Conservation (phyloP, 208 protist species). For the Phytomonas francai region DNA sequence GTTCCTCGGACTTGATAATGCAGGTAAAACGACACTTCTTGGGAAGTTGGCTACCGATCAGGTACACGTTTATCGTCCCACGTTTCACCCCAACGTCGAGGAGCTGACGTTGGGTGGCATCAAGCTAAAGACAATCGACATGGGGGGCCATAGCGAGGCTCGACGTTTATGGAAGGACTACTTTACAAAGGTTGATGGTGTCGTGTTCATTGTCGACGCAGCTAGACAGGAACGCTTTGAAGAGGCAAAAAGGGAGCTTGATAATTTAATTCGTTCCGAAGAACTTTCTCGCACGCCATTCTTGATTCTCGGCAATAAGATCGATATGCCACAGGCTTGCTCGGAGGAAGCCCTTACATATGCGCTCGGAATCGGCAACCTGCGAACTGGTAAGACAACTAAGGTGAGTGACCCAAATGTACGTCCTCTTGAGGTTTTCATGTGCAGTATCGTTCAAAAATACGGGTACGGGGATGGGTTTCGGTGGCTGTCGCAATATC, state of each 20-base stretch:
- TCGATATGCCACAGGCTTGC: conserved; percentile 93
- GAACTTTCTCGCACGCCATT: conserved; percentile 96
- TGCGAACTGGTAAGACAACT: conserved; percentile 93
- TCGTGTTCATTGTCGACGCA: conserved; percentile 99
- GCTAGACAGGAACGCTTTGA: conserved; percentile 93
- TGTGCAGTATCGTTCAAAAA: conserved; percentile 98
- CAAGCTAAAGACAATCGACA: conserved; percentile 98
- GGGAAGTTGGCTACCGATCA: conserved; percentile 90
- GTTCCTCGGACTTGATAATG: conserved; percentile 99
- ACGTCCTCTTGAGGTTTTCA: conserved; percentile 98
- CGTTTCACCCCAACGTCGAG: conserved; percentile 92
- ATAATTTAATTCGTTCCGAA: conserved; percentile 93
- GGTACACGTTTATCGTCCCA: conserved; percentile 84
- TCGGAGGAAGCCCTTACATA: conserved; percentile 92
- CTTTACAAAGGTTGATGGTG: conserved; percentile 97
- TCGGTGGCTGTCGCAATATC: conserved; percentile 93
- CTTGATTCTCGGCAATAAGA: conserved; percentile 99
- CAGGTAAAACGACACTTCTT: conserved; percentile 99
- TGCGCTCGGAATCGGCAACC: conserved; percentile 86
- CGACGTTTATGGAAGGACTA: conserved; percentile 98
- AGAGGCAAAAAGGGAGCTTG: conserved; percentile 95
- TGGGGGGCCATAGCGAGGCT: conserved; percentile 97
- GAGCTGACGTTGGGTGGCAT: conserved; percentile 98
- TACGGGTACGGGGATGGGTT: conserved; percentile 98
- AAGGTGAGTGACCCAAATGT: conserved; percentile 75